Evolutionary conservation across 306 rosid species (phyloP), one percentile per base, ranked within the genome.

Genomic region (Inga leiocalycina): DNA sequence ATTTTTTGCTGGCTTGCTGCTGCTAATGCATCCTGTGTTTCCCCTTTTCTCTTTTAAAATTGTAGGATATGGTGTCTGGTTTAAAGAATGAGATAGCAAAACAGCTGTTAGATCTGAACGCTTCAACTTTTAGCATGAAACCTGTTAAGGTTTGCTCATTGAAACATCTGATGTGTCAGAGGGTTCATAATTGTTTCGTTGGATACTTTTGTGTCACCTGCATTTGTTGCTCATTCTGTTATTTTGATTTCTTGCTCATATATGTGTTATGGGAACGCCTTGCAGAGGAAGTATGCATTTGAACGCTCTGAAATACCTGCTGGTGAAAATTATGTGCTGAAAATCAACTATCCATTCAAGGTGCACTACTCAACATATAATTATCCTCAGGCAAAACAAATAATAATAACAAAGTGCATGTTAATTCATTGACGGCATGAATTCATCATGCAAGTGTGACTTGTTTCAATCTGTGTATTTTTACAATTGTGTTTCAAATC

Each of bases 261-360:
- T 62, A 5, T 62, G 45, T 71, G 39, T 71, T 73, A 15, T 78
- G 27, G 76, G 32, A 35, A 65, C 15, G 56, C 79, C 54, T 85
- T 67, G 69, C 92, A 96, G 99, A 96, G 98, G 88, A 96, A 86
- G 51, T 94, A 94, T 80, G 97, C 97, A 85, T 96, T 94, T 91
- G 98, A 92, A 74, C 90, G 93, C 70, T 81, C 85, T 77, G 99
- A 96, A 85, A 85, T 94, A 85, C 94, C 97, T 52, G 17, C 84
- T 14, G 99, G 99, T 72, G 98, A 96, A 75, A 92, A 84, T 83
- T 92, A 91, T 78, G 99, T 87, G 71, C 89, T 96, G 70, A 96
- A 96, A 91, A 89, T 96, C 76, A 96, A 83, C 82, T 96, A 96
- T 86, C 92, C 95, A 49, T 96, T 92, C 91, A 94, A 89, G 98